These are phyloP conservation scores for Ustilago xerochloae DNA, from an alignment of 1,284 basidiomycete species.

Conservation along the genomic window DNA sequence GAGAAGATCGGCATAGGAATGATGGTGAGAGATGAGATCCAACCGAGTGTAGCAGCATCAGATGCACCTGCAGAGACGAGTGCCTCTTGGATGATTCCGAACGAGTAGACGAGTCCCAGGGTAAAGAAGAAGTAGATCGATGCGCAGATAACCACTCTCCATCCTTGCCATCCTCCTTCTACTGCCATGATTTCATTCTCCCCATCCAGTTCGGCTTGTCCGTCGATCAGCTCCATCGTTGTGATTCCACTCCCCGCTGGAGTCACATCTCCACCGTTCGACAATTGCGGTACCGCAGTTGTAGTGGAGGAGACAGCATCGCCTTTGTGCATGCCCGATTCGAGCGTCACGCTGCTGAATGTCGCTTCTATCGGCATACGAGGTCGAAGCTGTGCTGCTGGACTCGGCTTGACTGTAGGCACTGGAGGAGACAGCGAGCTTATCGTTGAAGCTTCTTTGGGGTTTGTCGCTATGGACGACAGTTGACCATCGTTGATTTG, in stretches of 20 bases:
- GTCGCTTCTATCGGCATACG: constrained; percentile 17
- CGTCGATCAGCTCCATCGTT: constrained; percentile 78
- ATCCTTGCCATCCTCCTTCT: constrained; percentile 29
- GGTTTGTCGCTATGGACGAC: background rate
- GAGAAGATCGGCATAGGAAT: constrained; percentile 60
- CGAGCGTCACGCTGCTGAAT: constrained; percentile 6
- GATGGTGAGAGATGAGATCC: constrained; percentile 63
- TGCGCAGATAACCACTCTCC: constrained; percentile 35
- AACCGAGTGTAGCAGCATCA: constrained; percentile 64
- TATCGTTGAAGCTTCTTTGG: background rate
- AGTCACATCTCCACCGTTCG: background rate
- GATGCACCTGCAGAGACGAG: constrained; percentile 62
- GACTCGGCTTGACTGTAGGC: constrained; percentile 8
- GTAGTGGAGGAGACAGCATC: background rate
- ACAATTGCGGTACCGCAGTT: too few species aligned
- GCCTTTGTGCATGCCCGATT: background rate
- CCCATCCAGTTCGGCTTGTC: background rate
- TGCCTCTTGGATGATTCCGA: constrained; percentile 64
- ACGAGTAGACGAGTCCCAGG: constrained; percentile 64
- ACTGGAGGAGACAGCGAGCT: background rate
- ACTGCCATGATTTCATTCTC: constrained; percentile 13
- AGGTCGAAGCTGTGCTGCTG: constrained; percentile 24
- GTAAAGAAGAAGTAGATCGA: constrained; percentile 53
- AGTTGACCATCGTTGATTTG: background rate
- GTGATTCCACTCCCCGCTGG: constrained; percentile 72